These are phyloP conservation scores for Halophytophthora batemanensis DNA, from an alignment of 352 stramenopile genomes.

Conservation along the genomic window DNA sequence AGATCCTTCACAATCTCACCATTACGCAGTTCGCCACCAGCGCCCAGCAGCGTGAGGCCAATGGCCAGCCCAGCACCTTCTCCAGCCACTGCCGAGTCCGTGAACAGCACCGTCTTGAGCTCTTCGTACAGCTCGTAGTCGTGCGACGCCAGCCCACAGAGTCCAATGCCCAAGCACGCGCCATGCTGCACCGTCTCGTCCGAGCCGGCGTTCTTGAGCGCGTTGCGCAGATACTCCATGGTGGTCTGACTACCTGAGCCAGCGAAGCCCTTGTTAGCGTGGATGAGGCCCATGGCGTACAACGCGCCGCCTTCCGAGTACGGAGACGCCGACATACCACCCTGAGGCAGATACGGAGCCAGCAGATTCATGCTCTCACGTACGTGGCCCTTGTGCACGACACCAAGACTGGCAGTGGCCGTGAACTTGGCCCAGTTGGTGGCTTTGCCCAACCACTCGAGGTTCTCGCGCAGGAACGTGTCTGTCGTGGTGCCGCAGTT, in stretches of 20 bases:
- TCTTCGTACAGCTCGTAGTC: constrained; percentile 96
- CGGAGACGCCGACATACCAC: constrained; percentile 84
- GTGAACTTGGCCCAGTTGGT: constrained; percentile 99
- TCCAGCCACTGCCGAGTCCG: constrained; percentile 96
- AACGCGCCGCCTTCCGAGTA: constrained; percentile 98
- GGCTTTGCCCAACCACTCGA: constrained; percentile 98
- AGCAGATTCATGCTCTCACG: constrained; percentile 97
- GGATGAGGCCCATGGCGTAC: constrained; percentile 98
- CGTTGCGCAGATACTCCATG: constrained; percentile 86
- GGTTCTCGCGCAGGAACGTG: constrained; percentile 97
- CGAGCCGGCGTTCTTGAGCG: constrained; percentile 78
- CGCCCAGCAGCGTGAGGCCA: constrained; percentile 96
- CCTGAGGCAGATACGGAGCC: constrained; percentile 95
- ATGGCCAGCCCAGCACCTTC: constrained; percentile 97
- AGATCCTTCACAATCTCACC: constrained; percentile 91
- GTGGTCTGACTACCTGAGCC: constrained; percentile 80
- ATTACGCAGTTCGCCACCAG: constrained; percentile 82
- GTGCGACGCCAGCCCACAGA: constrained; percentile 94
- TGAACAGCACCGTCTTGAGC: constrained; percentile 97
- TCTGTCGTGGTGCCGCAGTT: constrained; percentile 98
- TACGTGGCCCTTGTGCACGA: constrained; percentile 98
- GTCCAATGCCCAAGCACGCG: constrained; percentile 95
- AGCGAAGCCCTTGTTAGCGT: constrained; percentile 93
- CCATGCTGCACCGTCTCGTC: constrained; percentile 98
- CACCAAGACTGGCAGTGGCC: constrained; percentile 96